These are phyloP conservation scores for Rubia tinctorum DNA, from an alignment of 305 asterid species.

Conservation along the genomic window DNA sequence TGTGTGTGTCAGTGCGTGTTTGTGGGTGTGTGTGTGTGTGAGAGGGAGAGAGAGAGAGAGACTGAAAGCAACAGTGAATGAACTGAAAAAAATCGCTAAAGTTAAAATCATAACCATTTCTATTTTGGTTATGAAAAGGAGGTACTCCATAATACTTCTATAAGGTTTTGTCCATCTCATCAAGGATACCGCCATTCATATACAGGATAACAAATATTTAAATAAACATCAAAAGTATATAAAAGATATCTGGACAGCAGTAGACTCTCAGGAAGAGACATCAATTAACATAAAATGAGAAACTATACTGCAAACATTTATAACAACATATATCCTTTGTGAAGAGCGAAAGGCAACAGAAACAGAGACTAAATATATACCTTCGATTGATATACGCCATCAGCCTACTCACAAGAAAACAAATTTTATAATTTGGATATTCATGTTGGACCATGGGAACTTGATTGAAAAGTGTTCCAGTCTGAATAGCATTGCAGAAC, in stretches of 20 bases:
- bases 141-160: neutral
- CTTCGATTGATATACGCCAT: slow-evolving; percentile 80
- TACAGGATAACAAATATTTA: neutral
- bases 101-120: neutral
- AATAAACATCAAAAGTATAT: neutral
- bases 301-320: neutral
- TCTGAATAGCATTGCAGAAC: slow-evolving; percentile 62
- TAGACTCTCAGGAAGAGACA: neutral
- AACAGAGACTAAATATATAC: slow-evolving; percentile 33
- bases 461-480: slow-evolving; percentile 55
- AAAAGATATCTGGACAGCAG: neutral
- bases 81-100: neutral
- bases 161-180: neutral
- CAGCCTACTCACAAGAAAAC: slow-evolving; percentile 77
- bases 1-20: too few relatives aligned
- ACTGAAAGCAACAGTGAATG: neutral
- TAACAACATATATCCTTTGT: neutral
- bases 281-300: neutral
- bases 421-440: slow-evolving; percentile 78
- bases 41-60: neutral
- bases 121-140: neutral
- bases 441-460: slow-evolving; percentile 48
- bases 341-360: slow-evolving; percentile 4
- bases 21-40: neutral
- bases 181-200: neutral